These are phyloP conservation scores for Calocera viscosa DNA, from an alignment of 768 basidiomycete species.

Conservation along the genomic window DNA sequence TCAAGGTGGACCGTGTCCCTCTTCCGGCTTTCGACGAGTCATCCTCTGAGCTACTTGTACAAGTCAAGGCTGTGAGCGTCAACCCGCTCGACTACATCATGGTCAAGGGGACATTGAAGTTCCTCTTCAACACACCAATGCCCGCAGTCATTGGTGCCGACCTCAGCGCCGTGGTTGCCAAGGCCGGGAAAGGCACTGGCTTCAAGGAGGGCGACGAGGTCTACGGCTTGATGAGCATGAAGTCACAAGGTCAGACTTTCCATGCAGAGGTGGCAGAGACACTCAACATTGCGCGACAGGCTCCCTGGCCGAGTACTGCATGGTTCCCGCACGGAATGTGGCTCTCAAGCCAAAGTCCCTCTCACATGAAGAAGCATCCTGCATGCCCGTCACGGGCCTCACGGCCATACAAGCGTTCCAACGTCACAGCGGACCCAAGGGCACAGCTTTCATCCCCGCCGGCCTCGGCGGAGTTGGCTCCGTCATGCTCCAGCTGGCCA, in stretches of 20 bases:
- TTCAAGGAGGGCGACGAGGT: conserved; percentile 7
- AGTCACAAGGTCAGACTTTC: background rate
- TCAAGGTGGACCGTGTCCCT: background rate
- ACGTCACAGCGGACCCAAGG: background rate
- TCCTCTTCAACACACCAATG: background rate
- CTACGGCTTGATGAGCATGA: background rate
- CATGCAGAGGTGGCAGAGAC: background rate
- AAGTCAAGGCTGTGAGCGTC: background rate
- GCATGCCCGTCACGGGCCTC: background rate
- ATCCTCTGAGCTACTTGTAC: background rate
- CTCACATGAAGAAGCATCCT: background rate
- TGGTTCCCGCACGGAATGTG: background rate
- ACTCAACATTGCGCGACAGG: background rate
- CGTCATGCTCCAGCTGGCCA: background rate
- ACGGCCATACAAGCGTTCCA: background rate
- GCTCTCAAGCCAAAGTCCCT: background rate
- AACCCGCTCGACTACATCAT: background rate
- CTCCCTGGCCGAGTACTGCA: background rate
- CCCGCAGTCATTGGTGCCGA: background rate
- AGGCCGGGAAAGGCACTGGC: background rate
- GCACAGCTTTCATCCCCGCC: background rate
- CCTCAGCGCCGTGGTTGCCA: background rate
- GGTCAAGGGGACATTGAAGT: background rate
- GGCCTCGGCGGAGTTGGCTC: background rate
- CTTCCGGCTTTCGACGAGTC: background rate